A percentile compares a stretch with the other conserved stretches of the same genome.
Conservation (phyloP, 148 eudicot species). For the Gaultheria prostrata region DNA sequence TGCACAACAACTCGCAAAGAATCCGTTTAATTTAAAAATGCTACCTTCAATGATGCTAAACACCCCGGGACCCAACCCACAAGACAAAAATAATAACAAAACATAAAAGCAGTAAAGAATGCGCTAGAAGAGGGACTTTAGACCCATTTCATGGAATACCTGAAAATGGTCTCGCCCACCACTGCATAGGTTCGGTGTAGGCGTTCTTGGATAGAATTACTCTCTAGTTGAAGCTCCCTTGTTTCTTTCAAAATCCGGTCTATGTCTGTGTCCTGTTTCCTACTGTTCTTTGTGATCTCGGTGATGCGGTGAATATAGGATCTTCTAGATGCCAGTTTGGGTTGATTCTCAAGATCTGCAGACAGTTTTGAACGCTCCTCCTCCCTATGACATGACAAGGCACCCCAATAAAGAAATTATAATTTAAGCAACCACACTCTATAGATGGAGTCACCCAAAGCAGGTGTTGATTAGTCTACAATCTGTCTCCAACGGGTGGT, state of each 20-base stretch:
- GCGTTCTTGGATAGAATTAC: conserved; percentile 67
- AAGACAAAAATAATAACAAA: not conserved
- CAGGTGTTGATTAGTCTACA: not conserved
- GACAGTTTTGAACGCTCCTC: conserved; percentile 45
- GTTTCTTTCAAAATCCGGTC: conserved; percentile 66
- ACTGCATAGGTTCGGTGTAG: conserved; percentile 70
- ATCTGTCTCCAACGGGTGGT: not conserved
- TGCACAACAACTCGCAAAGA: not conserved
- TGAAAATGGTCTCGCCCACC: conserved; percentile 56
- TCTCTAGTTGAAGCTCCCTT: conserved; percentile 71
- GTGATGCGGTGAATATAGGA: conserved; percentile 58
- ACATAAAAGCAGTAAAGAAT: not conserved
- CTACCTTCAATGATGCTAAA: not conserved
- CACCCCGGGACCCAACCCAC: not conserved
- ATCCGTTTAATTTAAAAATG: not conserved
- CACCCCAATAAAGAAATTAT: not conserved
- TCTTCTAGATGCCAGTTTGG: conserved; percentile 52
- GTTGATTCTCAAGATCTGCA: conserved; percentile 44
- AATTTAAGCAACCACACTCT: not conserved
- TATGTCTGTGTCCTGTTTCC: conserved; percentile 62
- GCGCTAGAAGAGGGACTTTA: not conserved
- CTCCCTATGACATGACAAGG: conserved; percentile 39
- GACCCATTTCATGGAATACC: conserved; percentile 26
- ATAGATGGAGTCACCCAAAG: conserved; percentile 7
- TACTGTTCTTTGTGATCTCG: conserved; percentile 71